phyloP scores from a whole-genome alignment of 306 rosid genomes.

The Mucuna pruriens region DNA sequence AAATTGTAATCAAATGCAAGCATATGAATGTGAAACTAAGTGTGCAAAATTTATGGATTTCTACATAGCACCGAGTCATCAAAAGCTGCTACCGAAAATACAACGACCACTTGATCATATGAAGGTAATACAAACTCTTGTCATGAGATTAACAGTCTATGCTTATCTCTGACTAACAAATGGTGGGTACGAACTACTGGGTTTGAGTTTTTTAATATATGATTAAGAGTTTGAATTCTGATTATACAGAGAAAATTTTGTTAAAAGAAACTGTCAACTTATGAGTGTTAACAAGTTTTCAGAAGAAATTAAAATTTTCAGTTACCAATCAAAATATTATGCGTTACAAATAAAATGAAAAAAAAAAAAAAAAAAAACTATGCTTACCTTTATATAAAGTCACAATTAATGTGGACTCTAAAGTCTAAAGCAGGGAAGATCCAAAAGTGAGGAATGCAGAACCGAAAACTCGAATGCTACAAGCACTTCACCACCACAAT shows the following conservation, averaged over 20 bases:
- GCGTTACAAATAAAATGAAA: too few species aligned
- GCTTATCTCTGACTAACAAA: too few species aligned
- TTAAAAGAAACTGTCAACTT: too few species aligned
- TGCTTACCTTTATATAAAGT: neutral
- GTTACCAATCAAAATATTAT: too few species aligned
- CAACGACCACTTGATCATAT: neutral
- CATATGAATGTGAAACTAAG: neutral
- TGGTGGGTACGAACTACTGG: too few species aligned
- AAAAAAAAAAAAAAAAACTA: too few species aligned
- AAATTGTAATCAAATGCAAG: neutral
- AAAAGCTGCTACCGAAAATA: neutral
- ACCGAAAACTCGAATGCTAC: conserved; percentile 51
- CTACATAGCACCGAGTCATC: neutral
- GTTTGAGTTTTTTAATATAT: too few species aligned
- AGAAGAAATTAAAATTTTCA: too few species aligned
- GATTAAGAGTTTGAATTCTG: too few species aligned
- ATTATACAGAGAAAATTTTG: too few species aligned
- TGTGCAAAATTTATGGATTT: neutral
- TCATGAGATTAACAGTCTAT: too few species aligned
- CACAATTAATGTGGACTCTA: neutral
- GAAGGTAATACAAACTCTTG: neutral
- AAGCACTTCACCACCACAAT: conserved; percentile 26
- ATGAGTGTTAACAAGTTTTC: too few species aligned
- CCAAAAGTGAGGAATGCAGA: conserved; percentile 40
- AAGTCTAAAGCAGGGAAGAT: neutral